Evolutionary conservation across 2,329 filamentous ascomycete genomes (phyloP), one percentile per base, ranked within the genome.

Genomic region (Monosporascus ibericus): DNA sequence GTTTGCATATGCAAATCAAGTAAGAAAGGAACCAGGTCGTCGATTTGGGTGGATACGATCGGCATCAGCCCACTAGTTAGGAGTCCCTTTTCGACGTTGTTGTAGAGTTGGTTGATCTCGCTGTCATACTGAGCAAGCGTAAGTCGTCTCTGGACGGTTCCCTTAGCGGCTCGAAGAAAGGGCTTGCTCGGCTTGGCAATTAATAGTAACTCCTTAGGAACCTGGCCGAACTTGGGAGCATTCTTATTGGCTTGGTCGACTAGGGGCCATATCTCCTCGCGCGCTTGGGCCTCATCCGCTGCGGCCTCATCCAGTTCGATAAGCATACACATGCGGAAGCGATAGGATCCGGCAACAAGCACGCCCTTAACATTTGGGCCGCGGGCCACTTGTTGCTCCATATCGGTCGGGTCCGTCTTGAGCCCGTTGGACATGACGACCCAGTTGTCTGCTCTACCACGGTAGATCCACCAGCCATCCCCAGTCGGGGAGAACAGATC

Each of bases 341-440:
- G 62, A 52, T 61, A 56, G 3, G 61, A 61, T 22, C 62, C 62
- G 6, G 62, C 59, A 2, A 62, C 54, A n/a, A 64, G 53, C 6
- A 55, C 61, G 22, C 62, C 61, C 15, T 42, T 55, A 14, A 64
- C 60, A 7, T 59, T 55, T 1, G 57, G 57, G 22, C 60, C 57
- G 8, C 59, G 50, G 1, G 69, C 68, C 9, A 71, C 71, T 0
- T 61, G 64, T 18, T 73, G 70, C 65, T 69, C 72, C 49, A 69
- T 74, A n/a, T 61, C 73, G 2, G 64, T 72, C 3, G 71, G 70
- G 5, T 73, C 71, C 52, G 69, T 69, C 50, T 66, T 73, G 5
- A 71, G 69, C 1, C 70, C 70, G 38, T 70, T 74, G 40, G 73
- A 69, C 58, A 73, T 75, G 20, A 70, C 71, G 2, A 70, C 69